phyloP scores from a whole-genome alignment of 352 stramenopile genomes.

The Phytophthora agathidicida region DNA sequence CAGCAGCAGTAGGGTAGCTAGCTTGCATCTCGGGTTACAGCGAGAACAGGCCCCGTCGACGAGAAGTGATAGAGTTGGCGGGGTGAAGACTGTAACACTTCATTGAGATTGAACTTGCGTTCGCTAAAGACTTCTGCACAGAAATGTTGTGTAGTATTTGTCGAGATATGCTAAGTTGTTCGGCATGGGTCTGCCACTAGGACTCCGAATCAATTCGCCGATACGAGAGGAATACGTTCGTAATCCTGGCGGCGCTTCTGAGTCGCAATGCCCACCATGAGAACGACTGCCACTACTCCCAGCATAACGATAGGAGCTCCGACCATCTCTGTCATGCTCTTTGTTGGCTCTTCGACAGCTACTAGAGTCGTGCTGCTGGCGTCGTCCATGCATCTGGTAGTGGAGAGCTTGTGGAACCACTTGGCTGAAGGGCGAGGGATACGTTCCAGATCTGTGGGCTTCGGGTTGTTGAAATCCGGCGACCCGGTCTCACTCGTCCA shows the following conservation, averaged over 20 bases:
- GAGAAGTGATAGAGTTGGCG: no score
- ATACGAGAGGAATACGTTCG: constrained; percentile 3
- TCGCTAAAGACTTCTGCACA: no score
- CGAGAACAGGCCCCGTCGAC: no score
- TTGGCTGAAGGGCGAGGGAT: constrained; percentile 44
- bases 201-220: constrained; percentile 1
- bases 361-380: background rate
- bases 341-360: background rate
- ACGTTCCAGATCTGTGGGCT: constrained; percentile 33
- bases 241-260: background rate
- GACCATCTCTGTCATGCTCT: background rate
- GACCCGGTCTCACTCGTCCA: constrained; percentile 37
- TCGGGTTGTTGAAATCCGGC: constrained; percentile 16
- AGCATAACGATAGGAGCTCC: constrained; percentile 4
- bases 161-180: no score
- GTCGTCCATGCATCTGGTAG: constrained; percentile 26
- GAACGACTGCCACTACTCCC: background rate
- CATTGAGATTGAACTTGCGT: no score
- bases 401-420: constrained; percentile 33
- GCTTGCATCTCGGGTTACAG: no score
- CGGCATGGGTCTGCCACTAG: no score
- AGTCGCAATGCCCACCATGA: background rate
- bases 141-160: no score
- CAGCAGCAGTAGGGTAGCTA: no score
- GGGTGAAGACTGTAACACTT: no score